Evolutionary conservation across 257 asterid genomes (phyloP), one percentile per base, ranked within the genome.

Genomic region (Scutellaria galericulata): DNA sequence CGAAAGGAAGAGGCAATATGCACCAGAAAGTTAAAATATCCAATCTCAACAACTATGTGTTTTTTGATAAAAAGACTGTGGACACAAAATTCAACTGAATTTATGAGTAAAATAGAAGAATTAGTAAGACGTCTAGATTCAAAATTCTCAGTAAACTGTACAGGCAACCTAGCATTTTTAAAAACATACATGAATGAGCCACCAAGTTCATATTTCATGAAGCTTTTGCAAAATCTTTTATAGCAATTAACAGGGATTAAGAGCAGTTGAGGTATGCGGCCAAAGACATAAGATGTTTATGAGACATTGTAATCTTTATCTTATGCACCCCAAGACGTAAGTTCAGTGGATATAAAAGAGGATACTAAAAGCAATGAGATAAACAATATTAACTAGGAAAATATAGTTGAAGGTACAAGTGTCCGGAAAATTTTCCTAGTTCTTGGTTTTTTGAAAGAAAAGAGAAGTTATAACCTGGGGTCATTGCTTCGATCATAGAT

Each of bases 401-500:
- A 52, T 24, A 51, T 65, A 54, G 67, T 46, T 67, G 64, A 72
- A 37, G 62, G 52, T 69, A 63, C 41, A 9, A 47, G 22, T 54
- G 18, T 73, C 22, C 13, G 15, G 47, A 6, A 53, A 31, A 60
- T 66, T n/a, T 37, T 47, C 41, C 15, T 20, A 13, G 63, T 41
- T 41, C 22, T 35, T 31, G 37, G 37, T 31, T 31, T 31, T 41
- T 52, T 8, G 39, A 66, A n/a, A 62, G 7, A 54, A 70, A 47
- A 59, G 59, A 13, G 10, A 14, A 10, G 41, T 69, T 45, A 61
- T 63, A 62, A 93, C 98, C 97, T 79, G 96, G 90, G 41, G 97
- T 89, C 99, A 94, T 94, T 56, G 67, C 99, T 81, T 94, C 99
- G 9, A 94, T 91, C 96, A 94, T 91, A 24, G 97, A 86, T 76